Evolutionary conservation across 768 basidiomycete genomes (phyloP), one percentile per base, ranked within the genome.

Genomic region (Podaxis sp.): DNA sequence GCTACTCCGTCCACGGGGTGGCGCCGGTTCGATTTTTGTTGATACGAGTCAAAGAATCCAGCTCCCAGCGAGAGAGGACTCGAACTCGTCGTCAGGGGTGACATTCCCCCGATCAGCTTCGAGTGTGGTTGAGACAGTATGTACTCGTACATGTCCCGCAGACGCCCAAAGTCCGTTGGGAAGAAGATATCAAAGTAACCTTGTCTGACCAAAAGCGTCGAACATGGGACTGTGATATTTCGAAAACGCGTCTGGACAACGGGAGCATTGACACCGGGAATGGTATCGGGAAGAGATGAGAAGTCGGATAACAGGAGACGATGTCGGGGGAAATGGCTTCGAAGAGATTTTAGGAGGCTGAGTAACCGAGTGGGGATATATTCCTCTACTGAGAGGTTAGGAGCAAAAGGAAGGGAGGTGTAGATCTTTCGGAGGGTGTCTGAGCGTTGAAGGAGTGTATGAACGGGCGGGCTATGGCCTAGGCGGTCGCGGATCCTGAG

Each of bases 141-240:
- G 66, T 87, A 81, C 70, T 95, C 91, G 75, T 98, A 98, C 86
- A 96, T 92, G 72, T 96, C 93, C 52, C 91, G 81, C 58, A 99
- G 81, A 22, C 82, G 83, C 57, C 84, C 85, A 66, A 98, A 98
- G 72, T 93, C 80, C 12, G 96, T 99, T 10, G 97, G 97, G 78
- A 99, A 99, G 79, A 99, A 93, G 64, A 99, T 99, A 74, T 99
- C 97, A 74, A 99, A 99, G 77, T 88, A 96, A 7, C 97, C 97
- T 70, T 91, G 96, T 68, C 88, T 88, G 63, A 99, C 97, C 68
- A 96, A 86, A 61, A 97, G 82, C 13, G 93, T 98, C 65, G 88
- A 82, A 69, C 93, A 95, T 3, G 97, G 91, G 1, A 99, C 89
- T 70, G 92, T 95, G 52, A 84, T 83, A 64, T 90, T 90, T 50